A percentile compares a stretch with the other conserved stretches of the same genome.
Evolutionary conservation across 2,329 filamentous ascomycete genomes (phyloP).

Genomic region (Fusarium liriodendri): DNA sequence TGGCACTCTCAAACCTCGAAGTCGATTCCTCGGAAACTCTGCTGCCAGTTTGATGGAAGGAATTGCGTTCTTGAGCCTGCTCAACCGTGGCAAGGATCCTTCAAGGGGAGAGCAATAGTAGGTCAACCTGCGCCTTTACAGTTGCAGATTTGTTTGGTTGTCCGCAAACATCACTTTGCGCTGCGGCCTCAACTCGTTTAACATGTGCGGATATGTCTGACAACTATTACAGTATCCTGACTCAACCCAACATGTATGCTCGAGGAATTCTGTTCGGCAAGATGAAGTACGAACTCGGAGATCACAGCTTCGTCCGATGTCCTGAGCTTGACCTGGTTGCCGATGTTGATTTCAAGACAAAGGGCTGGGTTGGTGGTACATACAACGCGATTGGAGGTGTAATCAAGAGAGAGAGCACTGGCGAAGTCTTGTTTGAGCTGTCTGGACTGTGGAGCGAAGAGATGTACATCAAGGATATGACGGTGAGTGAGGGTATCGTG

Average conservation of each 20-base stretch:
- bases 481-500: slow-evolving; percentile 62
- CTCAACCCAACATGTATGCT: slow-evolving; percentile 99
- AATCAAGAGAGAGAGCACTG: slow-evolving; percentile 89
- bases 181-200: neutral
- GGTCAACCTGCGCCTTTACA: slow-evolving; percentile 48
- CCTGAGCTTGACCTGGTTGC: slow-evolving; percentile 87
- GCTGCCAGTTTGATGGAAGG: slow-evolving; percentile 99
- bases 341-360: slow-evolving; percentile 98
- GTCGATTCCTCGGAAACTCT: slow-evolving; percentile 96
- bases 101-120: slow-evolving; percentile 87
- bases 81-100: slow-evolving; percentile 78
- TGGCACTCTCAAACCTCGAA: slow-evolving; percentile 92
- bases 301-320: slow-evolving; percentile 93
- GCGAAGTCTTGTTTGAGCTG: slow-evolving; percentile 89
- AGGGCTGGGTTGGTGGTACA: slow-evolving; percentile 94
- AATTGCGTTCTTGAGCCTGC: slow-evolving; percentile 84
- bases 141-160: neutral
- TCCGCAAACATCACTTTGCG: neutral
- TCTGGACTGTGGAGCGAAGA: slow-evolving; percentile 94
- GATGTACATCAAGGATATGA: slow-evolving; percentile 89
- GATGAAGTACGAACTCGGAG: slow-evolving; percentile 99
- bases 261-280: slow-evolving; percentile 97
- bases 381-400: slow-evolving; percentile 96
- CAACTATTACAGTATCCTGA: slow-evolving; percentile 74
- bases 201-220: slow-evolving; percentile 1